Evolutionary conservation across 192 early-diverging fungal genomes (phyloP), one percentile per base, ranked within the genome.

Genomic region (Linderina pennispora): DNA sequence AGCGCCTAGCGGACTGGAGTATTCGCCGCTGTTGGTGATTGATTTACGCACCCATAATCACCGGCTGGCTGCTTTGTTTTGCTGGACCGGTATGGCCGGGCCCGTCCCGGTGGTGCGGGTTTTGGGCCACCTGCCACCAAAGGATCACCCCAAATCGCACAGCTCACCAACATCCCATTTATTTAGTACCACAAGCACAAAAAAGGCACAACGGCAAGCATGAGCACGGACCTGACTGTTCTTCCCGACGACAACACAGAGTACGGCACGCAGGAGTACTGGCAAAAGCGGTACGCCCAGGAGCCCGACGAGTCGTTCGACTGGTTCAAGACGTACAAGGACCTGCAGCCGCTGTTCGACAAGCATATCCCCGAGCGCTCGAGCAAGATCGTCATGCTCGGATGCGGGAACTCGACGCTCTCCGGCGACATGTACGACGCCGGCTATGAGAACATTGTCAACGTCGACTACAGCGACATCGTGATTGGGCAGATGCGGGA

Each of bases 271-370:
- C 61, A 75, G 39, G 78, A 82, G 45, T 92, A 90, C 70, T 92
- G 89, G 89, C 82, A 89, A 34, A 62, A 75, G 57, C 77, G 76
- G 20, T 81, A 84, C 37, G 23, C 60, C 46, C 60, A 75, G 63
- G 74, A 71, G 51, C 61, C 50, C 3, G 36, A 44, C 31, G 23
- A 54, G 24, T 78, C 79, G 0, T 94, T 90, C 62, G 91, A 92
- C 72, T 94, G 91, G 90, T 91, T 91, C 65, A 89, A 89, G 62
- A 86, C 81, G 15, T 90, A 84, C 68, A 58, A 67, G 42, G 83
- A 88, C 23, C 53, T 90, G 37, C 73, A 83, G 45, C 77, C 79
- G 36, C 54, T 85, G 33, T 58, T 90, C 16, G 61, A 58, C 43
- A 36, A 66, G 52, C 45, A 71, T 22, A 74, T 88, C 26, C 58